Evolutionary conservation across 208 protist species (phyloP), one percentile per base, ranked within the genome.

Genomic region (Acanthamoeba royreba): DNA sequence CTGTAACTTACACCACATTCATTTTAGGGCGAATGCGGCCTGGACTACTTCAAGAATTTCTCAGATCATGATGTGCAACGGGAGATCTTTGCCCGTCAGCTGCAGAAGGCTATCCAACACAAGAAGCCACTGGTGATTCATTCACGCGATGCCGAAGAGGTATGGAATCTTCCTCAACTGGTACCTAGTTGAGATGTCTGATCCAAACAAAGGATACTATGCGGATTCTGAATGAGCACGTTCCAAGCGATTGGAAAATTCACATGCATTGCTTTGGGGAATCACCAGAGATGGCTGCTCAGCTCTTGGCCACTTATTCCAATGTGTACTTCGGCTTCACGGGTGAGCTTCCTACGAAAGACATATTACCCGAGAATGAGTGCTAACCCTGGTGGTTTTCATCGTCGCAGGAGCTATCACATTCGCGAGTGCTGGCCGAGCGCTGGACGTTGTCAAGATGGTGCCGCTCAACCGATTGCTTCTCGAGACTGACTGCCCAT

Each of bases 11-110:
- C 49, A 55, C n/a, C n/a, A n/a, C n/a, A n/a, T 66, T 5, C 33
- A 66, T 28, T 28, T 25, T 19, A 74, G 63, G 63, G 74, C 22
- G 74, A 86, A 43, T 55, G 40, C 25, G 74, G 74, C 7, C 74
- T 86, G n/a, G 74, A 86, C 42, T 86, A 42, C 74, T 85, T 86
- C 74, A 86, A 86, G 74, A 86, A 86, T 43, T 35, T 86, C 25
- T 86, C 74, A 9, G n/a, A 46, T 11, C 43, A 28, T 15, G 74
- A 86, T 17, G 74, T 86, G 0, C 74, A 86, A 22, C 22, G 22
- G 25, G 45, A 35, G 3, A 28, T 86, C n/a, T 86, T 86, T 53
- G 74, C 40, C 15, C 40, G 45, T 9, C 74, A 86, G 40, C 74
- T 86, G 8, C 40, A 86, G 22, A 46, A 53, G 45, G 74, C 74